Evolutionary conservation across 2,329 filamentous ascomycete species (phyloP).

Genomic region (Colletotrichum magnum): DNA sequence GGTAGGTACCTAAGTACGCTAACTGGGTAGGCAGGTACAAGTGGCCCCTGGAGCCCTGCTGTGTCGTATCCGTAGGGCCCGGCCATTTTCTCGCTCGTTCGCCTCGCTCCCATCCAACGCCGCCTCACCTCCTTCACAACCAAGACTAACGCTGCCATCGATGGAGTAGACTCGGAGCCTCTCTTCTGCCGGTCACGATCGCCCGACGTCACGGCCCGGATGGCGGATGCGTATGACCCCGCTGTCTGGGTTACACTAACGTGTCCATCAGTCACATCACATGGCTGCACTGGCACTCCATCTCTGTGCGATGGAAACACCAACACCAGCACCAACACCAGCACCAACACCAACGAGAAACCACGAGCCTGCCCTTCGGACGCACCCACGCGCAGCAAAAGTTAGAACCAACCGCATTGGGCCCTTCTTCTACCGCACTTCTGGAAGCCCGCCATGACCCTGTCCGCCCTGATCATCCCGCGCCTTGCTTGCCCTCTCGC

Average conservation of each 20-base stretch:
- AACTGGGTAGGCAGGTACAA: too few relatives aligned
- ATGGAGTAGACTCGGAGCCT: too few relatives aligned
- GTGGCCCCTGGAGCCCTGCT: too few relatives aligned
- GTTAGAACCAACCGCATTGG: neutral
- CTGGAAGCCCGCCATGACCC: constrained; percentile 27
- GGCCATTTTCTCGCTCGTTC: neutral
- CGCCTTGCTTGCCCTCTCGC: constrained; percentile 7
- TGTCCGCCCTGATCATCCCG: constrained; percentile 32
- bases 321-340: too few relatives aligned
- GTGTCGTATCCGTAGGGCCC: neutral
- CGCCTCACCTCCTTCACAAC: neutral
- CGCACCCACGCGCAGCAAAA: too few relatives aligned
- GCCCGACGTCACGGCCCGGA: neutral
- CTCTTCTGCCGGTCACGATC: neutral
- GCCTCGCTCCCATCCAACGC: too few relatives aligned
- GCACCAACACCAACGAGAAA: too few relatives aligned
- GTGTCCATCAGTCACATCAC: neutral
- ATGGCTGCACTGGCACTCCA: constrained; percentile 17
- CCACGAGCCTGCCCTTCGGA: too few relatives aligned
- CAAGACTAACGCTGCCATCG: too few relatives aligned
- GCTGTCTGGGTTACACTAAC: neutral
- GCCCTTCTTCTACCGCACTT: constrained; percentile 26
- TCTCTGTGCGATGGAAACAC: neutral
- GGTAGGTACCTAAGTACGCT: too few relatives aligned
- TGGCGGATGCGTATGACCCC: neutral